Evolutionary conservation across 225 moss, liverwort and hornwort species (phyloP).

Genomic region (Lunularia cruciata): DNA sequence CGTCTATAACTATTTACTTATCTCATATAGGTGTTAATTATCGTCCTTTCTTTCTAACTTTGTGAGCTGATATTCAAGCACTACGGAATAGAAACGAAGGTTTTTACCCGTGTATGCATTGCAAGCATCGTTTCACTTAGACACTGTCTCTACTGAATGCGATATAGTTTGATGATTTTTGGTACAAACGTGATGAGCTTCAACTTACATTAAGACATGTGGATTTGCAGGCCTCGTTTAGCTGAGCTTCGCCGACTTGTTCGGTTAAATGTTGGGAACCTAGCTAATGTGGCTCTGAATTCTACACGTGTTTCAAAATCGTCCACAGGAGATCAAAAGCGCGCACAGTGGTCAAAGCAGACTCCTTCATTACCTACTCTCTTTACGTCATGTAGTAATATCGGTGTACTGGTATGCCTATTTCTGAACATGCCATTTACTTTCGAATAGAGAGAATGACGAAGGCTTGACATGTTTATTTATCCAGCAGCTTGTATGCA

Average conservation of each 20-base stretch:
- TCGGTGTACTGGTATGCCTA: conserved; percentile 44
- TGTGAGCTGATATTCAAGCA: no score
- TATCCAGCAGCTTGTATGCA: background rate
- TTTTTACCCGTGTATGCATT: no score
- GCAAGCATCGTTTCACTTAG: no score
- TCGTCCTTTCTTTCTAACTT: no score
- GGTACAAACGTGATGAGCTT: no score
- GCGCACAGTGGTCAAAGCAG: conserved; percentile 26
- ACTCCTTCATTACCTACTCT: conserved; percentile 33
- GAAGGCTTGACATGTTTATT: background rate
- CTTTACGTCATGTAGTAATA: conserved; percentile 68
- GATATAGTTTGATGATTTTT: no score
- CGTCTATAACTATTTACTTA: no score
- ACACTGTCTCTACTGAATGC: no score
- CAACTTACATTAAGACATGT: no score
- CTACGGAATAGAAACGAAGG: no score
- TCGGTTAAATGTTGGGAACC: conserved; percentile 25
- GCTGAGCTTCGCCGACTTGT: conserved; percentile 26
- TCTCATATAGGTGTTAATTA: no score
- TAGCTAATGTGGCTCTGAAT: conserved; percentile 25
- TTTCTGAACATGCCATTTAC: background rate
- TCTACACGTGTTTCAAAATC: conserved; percentile 5
- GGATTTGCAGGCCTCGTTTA: conserved; percentile 29
- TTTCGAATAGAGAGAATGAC: background rate
- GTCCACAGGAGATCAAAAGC: conserved; percentile 15